Base-by-base conservation (phyloP, 441 rosid genomes). In the Dalechampia spathulata region DNA sequence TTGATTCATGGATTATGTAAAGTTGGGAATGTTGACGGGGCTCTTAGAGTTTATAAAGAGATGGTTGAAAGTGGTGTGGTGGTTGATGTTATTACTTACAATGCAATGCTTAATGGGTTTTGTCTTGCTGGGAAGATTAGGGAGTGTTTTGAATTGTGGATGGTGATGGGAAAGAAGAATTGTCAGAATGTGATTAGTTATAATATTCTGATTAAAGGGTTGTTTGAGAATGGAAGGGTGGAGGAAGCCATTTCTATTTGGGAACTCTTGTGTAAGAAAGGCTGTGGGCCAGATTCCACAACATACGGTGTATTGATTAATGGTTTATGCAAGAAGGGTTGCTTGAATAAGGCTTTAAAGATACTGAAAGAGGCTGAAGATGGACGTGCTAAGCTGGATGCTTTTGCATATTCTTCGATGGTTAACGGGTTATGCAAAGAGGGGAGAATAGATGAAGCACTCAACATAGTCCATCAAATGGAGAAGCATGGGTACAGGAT, bases 251-350 rank as follows among this genome's bases (percentile, higher is more conserved):
- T 79, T 50, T 72, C 67, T 26, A 56, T 80, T 58, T 83, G 92
- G 92, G 83, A 68, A 63, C 69, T 76, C 54, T 62, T 85, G 73
- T 77, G 64, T 37, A 74, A 76, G 28, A 81, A 72, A 17, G 85
- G 76, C 27, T 67, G 67, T 27, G 23, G 46, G 37, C 78, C 87
- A 17, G 87, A 89, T 67, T 64, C 82, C n/a, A 78, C 66, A 23
- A 82, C 86, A 57, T 77, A 76, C 53, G 87, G 86, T 57, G 67
- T 89, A 58, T 54, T 85, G 67, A 73, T 86, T 65, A 80, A 82
- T 58, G 97, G 97, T 57, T 75, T 89, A 55, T 86, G 99, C 50
- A 74, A 79, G 67, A 92, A 83, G 76, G 91, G 88, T n/a, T 74
- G 75, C 36, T 65, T 85, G 63, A 80, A 78, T 59, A 89, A 75